phyloP scores from a whole-genome alignment of 176 grass and related monocot genomes.

The Coix lacrymajobi region DNA sequence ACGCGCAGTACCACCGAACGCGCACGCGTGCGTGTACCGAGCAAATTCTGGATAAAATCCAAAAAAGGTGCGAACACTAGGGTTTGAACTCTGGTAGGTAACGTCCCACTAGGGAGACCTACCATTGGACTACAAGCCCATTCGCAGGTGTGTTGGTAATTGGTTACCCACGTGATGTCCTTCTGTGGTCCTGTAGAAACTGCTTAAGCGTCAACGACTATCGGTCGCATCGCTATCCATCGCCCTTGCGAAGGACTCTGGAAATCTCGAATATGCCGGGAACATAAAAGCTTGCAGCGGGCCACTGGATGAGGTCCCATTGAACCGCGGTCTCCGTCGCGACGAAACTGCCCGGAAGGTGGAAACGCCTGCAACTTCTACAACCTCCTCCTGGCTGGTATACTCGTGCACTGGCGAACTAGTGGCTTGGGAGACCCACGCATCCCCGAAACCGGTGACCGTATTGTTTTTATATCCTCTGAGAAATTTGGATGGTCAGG shows the following conservation, averaged over 20 bases:
- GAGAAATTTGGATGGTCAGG: constrained; percentile 16
- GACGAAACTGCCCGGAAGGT: constrained; percentile 32
- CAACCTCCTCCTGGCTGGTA: neutral
- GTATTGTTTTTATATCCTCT: neutral
- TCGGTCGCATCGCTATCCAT: neutral
- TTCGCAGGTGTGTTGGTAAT: no score
- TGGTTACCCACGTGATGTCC: neutral
- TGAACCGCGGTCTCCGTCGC: neutral
- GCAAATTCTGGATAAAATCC: no score
- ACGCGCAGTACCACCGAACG: no score
- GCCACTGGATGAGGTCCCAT: neutral
- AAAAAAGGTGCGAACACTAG: no score
- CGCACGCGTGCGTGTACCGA: no score
- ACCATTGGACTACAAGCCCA: no score
- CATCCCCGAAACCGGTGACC: neutral
- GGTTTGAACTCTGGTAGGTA: no score
- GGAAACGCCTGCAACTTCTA: neutral
- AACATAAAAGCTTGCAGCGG: neutral
- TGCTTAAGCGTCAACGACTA: neutral
- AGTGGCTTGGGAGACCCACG: neutral
- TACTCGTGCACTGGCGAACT: neutral
- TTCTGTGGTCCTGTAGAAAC: neutral
- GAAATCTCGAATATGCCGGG: neutral
- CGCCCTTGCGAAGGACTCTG: neutral
- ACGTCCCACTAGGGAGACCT: no score